These are phyloP conservation scores for Metschnikowia chrysomelidarum DNA, from an alignment of 805 yeast genomes.

Conservation along the genomic window DNA sequence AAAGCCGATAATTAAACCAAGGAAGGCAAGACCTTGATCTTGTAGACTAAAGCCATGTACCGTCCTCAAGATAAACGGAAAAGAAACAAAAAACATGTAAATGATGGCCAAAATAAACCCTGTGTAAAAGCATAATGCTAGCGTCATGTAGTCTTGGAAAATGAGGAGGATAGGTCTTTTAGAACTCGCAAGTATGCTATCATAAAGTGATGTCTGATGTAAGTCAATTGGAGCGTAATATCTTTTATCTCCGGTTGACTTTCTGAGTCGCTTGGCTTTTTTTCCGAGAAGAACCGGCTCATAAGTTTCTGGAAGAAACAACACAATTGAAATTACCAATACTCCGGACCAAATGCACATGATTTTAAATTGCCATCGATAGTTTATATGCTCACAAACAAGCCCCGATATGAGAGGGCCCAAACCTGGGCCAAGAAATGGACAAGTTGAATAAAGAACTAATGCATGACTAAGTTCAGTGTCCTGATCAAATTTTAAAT, in stretches of 20 bases:
- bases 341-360: constrained; percentile 26
- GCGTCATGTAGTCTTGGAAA: constrained; percentile 29
- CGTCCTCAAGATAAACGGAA: constrained; percentile 16
- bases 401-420: constrained; percentile 32
- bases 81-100: constrained; percentile 18
- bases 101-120: constrained; percentile 19
- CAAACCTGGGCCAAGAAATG: constrained; percentile 31
- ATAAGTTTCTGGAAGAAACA: constrained; percentile 30
- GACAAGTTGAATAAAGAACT: constrained; percentile 27
- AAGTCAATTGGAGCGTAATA: constrained; percentile 43
- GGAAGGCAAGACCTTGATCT: constrained; percentile 15
- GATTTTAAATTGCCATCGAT: constrained; percentile 28
- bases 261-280: constrained; percentile 27
- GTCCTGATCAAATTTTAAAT: constrained; percentile 10
- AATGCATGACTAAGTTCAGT: constrained; percentile 23
- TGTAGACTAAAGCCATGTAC: constrained; percentile 12
- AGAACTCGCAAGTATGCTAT: constrained; percentile 21
- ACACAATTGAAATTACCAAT: constrained; percentile 18
- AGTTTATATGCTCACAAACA: constrained; percentile 20
- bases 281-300: constrained; percentile 24
- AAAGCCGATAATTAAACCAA: constrained; percentile 16
- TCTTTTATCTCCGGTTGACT: constrained; percentile 34
- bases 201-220: constrained; percentile 13
- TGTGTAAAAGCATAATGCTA: constrained; percentile 24
- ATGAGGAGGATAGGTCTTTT: constrained; percentile 25